phyloP scores from a whole-genome alignment of 805 yeast genomes.

The Nakazawaea ishiwadae region DNA sequence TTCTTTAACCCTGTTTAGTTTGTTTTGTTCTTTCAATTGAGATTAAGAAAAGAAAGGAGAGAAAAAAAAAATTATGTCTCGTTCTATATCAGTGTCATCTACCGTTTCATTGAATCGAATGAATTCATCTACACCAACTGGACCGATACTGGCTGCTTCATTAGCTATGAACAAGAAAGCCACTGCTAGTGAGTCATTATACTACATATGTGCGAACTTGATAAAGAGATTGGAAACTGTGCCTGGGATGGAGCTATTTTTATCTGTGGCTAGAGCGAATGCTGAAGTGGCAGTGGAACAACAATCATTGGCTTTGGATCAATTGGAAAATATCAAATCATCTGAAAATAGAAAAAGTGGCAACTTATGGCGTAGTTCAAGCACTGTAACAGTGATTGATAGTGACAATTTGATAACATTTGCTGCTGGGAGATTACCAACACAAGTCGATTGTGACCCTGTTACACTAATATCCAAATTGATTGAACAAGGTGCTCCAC shows the following conservation, averaged over 20 bases:
- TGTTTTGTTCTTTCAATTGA: too few species aligned
- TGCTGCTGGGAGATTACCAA: conserved; percentile 75
- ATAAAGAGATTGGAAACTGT: conserved; percentile 51
- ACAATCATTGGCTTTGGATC: conserved; percentile 53
- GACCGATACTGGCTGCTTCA: conserved; percentile 38
- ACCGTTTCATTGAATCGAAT: conserved; percentile 13
- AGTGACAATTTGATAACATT: conserved; percentile 49
- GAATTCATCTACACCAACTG: conserved; percentile 28
- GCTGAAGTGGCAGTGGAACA: conserved; percentile 71
- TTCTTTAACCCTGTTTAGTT: too few species aligned
- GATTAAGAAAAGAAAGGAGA: too few species aligned
- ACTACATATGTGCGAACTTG: conserved; percentile 57
- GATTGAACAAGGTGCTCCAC: conserved; percentile 88
- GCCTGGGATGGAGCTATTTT: conserved; percentile 65
- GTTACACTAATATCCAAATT: conserved; percentile 87
- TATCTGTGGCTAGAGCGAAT: conserved; percentile 56
- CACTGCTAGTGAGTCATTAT: conserved; percentile 61
- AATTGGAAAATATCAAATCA: conserved; percentile 17
- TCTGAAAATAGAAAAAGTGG: conserved; percentile 10
- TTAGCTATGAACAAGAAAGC: conserved; percentile 62
- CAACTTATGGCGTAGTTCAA: neutral
- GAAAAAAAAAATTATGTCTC: conserved; percentile 16
- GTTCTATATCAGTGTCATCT: conserved; percentile 21
- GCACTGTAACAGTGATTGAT: conserved; percentile 13
- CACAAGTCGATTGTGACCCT: conserved; percentile 76